A percentile compares a stretch with the other conserved stretches of the same genome.
phyloP scores from a whole-genome alignment of 371 early-diverging fungal species.

The Hamiltosporidium magnivora region DNA sequence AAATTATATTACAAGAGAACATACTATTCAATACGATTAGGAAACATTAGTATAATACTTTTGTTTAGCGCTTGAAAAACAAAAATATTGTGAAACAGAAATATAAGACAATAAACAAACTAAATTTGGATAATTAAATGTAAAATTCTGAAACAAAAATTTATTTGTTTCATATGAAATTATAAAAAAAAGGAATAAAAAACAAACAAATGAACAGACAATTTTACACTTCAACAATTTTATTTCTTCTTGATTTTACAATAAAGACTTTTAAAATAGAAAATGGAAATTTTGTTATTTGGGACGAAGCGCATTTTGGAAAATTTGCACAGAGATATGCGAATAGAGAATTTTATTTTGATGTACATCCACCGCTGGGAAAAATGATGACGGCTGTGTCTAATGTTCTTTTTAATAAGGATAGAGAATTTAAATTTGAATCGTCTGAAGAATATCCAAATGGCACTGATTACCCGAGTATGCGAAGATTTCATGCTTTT shows the following conservation, averaged over 20 bases:
- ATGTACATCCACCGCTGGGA: conserved; percentile 97
- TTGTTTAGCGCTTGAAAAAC: too few relatives aligned
- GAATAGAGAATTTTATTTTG: conserved; percentile 78
- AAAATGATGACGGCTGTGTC: conserved; percentile 87
- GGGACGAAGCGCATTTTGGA: conserved; percentile 97
- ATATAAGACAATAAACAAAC: too few relatives aligned
- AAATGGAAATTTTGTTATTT: conserved; percentile 52
- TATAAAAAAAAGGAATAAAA: background rate
- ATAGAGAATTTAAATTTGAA: conserved; percentile 74
- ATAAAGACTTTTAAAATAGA: conserved; percentile 49
- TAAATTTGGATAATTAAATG: too few relatives aligned
- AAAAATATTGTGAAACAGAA: too few relatives aligned
- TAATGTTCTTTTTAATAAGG: conserved; percentile 71
- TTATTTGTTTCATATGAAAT: too few relatives aligned
- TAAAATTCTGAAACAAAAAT: too few relatives aligned
- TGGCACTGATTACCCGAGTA: conserved; percentile 68
- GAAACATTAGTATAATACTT: too few relatives aligned
- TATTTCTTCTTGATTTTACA: conserved; percentile 44
- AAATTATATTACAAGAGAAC: too few relatives aligned
- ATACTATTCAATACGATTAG: too few relatives aligned
- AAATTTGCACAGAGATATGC: conserved; percentile 80
- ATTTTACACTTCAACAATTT: conserved; percentile 1
- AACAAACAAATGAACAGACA: background rate
- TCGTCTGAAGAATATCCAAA: conserved; percentile 72
- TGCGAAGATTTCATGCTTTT: conserved; percentile 62